phyloP scores from a whole-genome alignment of 2,329 filamentous ascomycete genomes.

The Ophiocordyceps unilateralis region DNA sequence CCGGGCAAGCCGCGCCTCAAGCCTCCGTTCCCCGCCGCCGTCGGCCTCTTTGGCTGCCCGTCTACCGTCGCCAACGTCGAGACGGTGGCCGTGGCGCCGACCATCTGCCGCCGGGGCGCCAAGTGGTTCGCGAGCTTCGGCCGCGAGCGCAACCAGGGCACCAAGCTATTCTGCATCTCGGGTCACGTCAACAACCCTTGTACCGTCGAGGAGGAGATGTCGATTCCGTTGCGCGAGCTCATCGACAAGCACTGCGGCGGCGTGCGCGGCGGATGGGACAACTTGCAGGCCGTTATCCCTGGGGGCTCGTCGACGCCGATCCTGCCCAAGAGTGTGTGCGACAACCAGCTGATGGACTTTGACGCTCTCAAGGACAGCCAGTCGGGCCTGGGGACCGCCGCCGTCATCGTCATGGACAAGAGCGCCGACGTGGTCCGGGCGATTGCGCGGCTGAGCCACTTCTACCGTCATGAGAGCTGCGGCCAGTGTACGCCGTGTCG shows the following conservation, averaged over 20 bases:
- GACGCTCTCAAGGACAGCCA: constrained; percentile 96
- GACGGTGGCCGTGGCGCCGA: constrained; percentile 87
- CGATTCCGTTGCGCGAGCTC: constrained; percentile 83
- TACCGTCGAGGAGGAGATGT: constrained; percentile 99
- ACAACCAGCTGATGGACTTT: constrained; percentile 97
- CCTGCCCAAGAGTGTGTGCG: constrained; percentile 74
- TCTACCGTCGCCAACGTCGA: constrained; percentile 98
- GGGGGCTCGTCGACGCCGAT: constrained; percentile 95
- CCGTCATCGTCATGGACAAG: constrained; percentile 99
- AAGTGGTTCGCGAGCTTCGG: constrained; percentile 90
- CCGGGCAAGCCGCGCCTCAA: constrained; percentile 96
- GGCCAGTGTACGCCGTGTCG: constrained; percentile 99
- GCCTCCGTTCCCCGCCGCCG: constrained; percentile 93
- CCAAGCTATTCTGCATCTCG: constrained; percentile 96
- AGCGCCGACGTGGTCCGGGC: constrained; percentile 88
- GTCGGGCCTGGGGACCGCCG: constrained; percentile 90
- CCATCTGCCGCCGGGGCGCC: constrained; percentile 82
- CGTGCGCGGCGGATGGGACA: constrained; percentile 94
- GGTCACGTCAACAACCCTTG: constrained; percentile 97
- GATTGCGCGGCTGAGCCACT: constrained; percentile 82
- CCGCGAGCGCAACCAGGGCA: constrained; percentile 89
- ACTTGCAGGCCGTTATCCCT: constrained; percentile 85
- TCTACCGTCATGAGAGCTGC: constrained; percentile 97
- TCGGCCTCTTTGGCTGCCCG: constrained; percentile 94
- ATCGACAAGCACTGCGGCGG: constrained; percentile 98